Conservation (phyloP, 768 basidiomycete species). For the Boletus patriciae region DNA sequence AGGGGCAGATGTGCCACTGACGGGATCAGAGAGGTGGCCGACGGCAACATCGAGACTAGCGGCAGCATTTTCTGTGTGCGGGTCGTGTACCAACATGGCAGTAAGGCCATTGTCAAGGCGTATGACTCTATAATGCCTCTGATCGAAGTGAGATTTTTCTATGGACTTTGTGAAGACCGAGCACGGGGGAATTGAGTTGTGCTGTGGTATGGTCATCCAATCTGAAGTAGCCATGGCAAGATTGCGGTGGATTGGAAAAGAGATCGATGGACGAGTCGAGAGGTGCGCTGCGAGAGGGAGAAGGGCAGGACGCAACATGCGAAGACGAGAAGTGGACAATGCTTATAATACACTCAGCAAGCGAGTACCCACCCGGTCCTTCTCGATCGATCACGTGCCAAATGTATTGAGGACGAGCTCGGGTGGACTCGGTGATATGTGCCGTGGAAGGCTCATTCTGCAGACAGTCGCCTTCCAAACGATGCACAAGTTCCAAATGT, state of each 20-base stretch:
- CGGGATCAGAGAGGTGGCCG: constrained; percentile 92
- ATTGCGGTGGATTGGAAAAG: constrained; percentile 2
- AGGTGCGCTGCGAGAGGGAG: constrained; percentile 8
- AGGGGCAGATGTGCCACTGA: constrained; percentile 39
- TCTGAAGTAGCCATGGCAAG: constrained; percentile 26
- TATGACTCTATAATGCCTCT: constrained; percentile 78
- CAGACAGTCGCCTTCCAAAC: no score
- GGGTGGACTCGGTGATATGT: no score
- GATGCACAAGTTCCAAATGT: no score
- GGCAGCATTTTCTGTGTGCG: constrained; percentile 88
- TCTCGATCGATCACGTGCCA: constrained; percentile 16
- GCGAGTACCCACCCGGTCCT: constrained; percentile 29
- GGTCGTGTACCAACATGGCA: constrained; percentile 80
- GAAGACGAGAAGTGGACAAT: background rate
- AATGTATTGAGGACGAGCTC: no score
- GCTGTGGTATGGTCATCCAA: constrained; percentile 21
- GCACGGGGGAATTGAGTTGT: constrained; percentile 41
- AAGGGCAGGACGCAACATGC: constrained; percentile 13
- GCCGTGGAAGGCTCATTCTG: no score
- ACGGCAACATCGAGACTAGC: constrained; percentile 94
- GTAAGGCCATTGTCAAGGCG: constrained; percentile 88
- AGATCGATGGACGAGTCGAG: background rate
- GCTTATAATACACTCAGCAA: background rate
- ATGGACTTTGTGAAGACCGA: constrained; percentile 59
- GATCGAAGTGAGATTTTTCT: constrained; percentile 73